Percentiles rank a stretch among this genome's conserved stretches.
Conservation (phyloP, 805 yeast species). For the Naumovozyma baii region DNA sequence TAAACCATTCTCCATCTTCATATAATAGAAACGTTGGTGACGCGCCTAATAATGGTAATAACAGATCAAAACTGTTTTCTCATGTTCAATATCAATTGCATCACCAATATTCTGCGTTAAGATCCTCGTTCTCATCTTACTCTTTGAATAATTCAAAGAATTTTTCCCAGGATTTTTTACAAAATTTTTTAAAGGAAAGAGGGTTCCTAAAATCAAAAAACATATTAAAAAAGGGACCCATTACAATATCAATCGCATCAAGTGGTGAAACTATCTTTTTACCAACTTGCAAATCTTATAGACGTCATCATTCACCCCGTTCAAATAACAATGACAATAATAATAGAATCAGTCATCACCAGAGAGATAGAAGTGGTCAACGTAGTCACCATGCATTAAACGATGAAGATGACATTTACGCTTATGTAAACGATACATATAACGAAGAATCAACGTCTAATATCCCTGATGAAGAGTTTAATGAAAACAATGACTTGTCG, state of each 20-base stretch:
- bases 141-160: neutral
- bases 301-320: constrained; percentile 1
- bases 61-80: no score
- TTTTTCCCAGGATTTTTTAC: constrained; percentile 6
- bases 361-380: no score
- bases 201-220: constrained; percentile 21
- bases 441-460: neutral
- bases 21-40: no score
- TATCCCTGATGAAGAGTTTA: neutral
- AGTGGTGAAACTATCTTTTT: constrained; percentile 30
- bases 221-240: constrained; percentile 8
- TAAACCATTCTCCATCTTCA: neutral
- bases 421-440: neutral
- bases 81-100: neutral
- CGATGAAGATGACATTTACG: neutral
- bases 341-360: no score
- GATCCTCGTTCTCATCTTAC: neutral
- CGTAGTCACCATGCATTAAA: no score
- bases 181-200: constrained; percentile 19
- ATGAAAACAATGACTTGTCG: constrained; percentile 1
- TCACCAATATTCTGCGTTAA: neutral
- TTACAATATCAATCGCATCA: constrained; percentile 25
- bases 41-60: no score
- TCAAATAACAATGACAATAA: no score
- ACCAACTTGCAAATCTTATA: constrained; percentile 15